Conservation (phyloP, 768 basidiomycete genomes). For the Tephrocybe sp. region DNA sequence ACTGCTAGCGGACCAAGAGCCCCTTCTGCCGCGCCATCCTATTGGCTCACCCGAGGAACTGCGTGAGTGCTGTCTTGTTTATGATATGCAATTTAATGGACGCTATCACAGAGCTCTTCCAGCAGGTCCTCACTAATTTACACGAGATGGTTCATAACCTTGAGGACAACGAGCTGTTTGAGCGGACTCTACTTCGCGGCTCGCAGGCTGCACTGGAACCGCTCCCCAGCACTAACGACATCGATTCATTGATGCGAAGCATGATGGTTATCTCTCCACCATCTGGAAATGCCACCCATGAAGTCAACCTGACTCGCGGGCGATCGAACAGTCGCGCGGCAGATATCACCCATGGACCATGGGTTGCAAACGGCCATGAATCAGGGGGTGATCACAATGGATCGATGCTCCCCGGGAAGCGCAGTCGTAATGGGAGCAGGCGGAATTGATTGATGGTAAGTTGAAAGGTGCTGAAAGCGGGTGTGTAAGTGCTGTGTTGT, state of each 20-base stretch:
- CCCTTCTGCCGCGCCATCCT: conserved; percentile 32
- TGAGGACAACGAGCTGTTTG: conserved; percentile 49
- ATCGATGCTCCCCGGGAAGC: conserved; percentile 18
- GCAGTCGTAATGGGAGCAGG: conserved; percentile 19
- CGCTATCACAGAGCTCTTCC: conserved; percentile 26
- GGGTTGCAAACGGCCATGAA: conserved; percentile 31
- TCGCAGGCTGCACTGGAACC: conserved; percentile 44
- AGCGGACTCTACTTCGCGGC: conserved; percentile 45
- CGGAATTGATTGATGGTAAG: conserved; percentile 13
- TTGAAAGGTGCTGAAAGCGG: not conserved
- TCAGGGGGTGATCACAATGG: conserved; percentile 7
- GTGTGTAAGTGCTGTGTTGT: conserved; percentile 5
- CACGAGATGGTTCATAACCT: conserved; percentile 37
- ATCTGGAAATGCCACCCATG: conserved; percentile 7
- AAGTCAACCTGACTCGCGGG: conserved; percentile 1
- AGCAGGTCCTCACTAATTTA: conserved; percentile 37
- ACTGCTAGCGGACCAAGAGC: conserved; percentile 36
- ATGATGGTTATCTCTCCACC: conserved; percentile 45
- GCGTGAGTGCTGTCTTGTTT: conserved; percentile 25
- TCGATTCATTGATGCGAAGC: conserved; percentile 49
- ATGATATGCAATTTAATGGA: not conserved
- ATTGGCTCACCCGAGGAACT: conserved; percentile 31
- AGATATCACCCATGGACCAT: conserved; percentile 31
- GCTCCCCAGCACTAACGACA: conserved; percentile 43
- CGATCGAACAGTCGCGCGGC: conserved; percentile 15